A percentile compares a stretch with the other conserved stretches of the same genome.
phyloP scores from a whole-genome alignment of 495 filamentous ascomycete genomes.

The Penicillium fimorum region DNA sequence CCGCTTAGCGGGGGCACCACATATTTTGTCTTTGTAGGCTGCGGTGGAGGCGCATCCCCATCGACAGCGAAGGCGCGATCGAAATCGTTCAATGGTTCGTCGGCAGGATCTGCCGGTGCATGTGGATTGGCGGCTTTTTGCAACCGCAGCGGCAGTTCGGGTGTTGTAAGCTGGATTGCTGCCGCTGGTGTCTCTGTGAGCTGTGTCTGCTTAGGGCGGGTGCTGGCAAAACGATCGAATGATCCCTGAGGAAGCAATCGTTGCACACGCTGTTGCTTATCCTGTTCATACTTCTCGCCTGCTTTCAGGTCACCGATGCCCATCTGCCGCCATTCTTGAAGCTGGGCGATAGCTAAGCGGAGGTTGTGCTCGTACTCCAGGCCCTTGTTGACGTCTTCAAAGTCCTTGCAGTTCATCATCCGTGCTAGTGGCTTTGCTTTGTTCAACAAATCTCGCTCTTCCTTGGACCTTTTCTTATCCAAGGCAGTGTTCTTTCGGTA shows the following conservation, averaged over 20 bases:
- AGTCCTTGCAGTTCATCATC: slow-evolving; percentile 93
- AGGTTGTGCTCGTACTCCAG: slow-evolving; percentile 88
- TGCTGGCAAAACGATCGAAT: slow-evolving; percentile 74
- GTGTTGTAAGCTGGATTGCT: slow-evolving; percentile 68
- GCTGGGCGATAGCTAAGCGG: slow-evolving; percentile 80
- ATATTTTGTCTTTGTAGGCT: slow-evolving; percentile 49
- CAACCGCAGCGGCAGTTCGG: slow-evolving; percentile 67
- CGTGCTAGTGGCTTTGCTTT: slow-evolving; percentile 94
- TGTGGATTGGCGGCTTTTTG: slow-evolving; percentile 41
- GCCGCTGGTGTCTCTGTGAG: slow-evolving; percentile 70
- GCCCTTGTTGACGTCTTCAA: slow-evolving; percentile 77
- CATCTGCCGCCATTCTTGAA: slow-evolving; percentile 91
- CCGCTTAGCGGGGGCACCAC: slow-evolving; percentile 50
- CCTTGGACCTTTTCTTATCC: slow-evolving; percentile 95
- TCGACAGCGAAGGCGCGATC: slow-evolving; percentile 43
- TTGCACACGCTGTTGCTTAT: slow-evolving; percentile 76
- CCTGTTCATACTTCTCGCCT: slow-evolving; percentile 92
- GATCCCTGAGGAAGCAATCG: slow-evolving; percentile 67
- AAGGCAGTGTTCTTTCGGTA: slow-evolving; percentile 81
- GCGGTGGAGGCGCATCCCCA: slow-evolving; percentile 41
- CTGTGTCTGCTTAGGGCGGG: slow-evolving; percentile 48
- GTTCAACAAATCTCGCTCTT: slow-evolving; percentile 84
- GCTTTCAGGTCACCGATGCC: slow-evolving; percentile 77
- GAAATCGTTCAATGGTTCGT: slow-evolving; percentile 41
- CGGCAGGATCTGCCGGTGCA: slow-evolving; percentile 32